A percentile compares a stretch with the other conserved stretches of the same genome.
These are phyloP conservation scores for Prunus mongolica DNA, from an alignment of 306 rosid species.

Conservation along the genomic window DNA sequence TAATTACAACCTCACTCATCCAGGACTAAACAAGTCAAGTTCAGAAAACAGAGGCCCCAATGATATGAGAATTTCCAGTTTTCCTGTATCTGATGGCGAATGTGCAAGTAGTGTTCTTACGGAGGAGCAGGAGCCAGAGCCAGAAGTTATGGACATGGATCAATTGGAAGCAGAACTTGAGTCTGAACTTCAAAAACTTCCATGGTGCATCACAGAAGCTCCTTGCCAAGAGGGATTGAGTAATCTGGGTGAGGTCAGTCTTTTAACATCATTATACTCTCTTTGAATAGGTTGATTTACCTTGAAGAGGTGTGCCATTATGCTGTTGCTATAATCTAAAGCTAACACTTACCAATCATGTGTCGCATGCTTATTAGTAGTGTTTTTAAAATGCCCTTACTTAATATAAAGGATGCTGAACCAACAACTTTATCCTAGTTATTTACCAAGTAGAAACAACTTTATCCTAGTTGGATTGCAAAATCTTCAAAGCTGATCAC, in stretches of 20 bases:
- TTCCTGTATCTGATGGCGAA: slow-evolving; percentile 36
- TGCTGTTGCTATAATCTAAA: background rate
- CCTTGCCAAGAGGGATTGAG: slow-evolving; percentile 28
- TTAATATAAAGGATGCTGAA: background rate
- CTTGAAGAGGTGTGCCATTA: background rate
- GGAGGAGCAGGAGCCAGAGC: slow-evolving; percentile 61
- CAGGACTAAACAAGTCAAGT: slow-evolving; percentile 18
- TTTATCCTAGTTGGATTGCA: background rate
- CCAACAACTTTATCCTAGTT: background rate
- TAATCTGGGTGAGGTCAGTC: slow-evolving; percentile 43
- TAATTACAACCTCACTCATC: slow-evolving; percentile 20
- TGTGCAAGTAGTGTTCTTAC: slow-evolving; percentile 68
- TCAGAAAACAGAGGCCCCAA: slow-evolving; percentile 11
- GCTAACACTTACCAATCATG: background rate
- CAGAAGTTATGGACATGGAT: slow-evolving; percentile 45
- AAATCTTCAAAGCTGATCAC: background rate
- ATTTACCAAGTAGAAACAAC: background rate
- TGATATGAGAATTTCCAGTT: slow-evolving; percentile 21
- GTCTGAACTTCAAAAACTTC: slow-evolving; percentile 64
- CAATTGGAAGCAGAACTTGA: slow-evolving; percentile 76
- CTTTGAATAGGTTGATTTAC: slow-evolving; percentile 6
- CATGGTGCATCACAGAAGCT: slow-evolving; percentile 45
- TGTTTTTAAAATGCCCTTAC: background rate
- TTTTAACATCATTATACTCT: background rate
- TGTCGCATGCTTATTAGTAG: background rate